phyloP scores from a whole-genome alignment of 495 filamentous ascomycete genomes.

The Alectoria sarmentosa region DNA sequence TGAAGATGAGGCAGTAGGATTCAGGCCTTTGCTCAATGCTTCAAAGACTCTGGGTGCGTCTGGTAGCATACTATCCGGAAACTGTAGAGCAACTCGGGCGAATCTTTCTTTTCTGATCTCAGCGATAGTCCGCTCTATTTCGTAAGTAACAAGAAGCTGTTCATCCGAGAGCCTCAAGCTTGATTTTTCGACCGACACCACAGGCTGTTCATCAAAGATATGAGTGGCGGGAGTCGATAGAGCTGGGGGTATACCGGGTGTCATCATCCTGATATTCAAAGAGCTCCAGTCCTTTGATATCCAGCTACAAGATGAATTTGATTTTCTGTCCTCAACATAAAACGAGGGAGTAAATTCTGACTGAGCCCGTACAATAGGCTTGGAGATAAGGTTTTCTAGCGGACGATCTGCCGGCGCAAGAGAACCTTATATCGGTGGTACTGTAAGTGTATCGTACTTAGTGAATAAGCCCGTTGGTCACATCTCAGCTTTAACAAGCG shows the following conservation, averaged over 20 bases:
- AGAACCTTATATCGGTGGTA: no score
- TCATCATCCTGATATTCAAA: not conserved
- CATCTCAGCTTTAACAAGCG: not conserved
- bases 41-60: slow-evolving; percentile 80
- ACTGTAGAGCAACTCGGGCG: slow-evolving; percentile 78
- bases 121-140: slow-evolving; percentile 71
- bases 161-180: slow-evolving; percentile 49
- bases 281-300: not conserved
- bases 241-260: slow-evolving; percentile 50
- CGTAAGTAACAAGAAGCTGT: slow-evolving; percentile 72
- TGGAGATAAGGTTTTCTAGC: not conserved
- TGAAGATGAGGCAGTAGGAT: not conserved
- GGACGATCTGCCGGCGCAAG: not conserved
- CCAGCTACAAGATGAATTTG: not conserved
- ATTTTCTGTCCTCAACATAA: not conserved
- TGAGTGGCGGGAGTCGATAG: slow-evolving; percentile 85
- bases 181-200: slow-evolving; percentile 32
- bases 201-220: slow-evolving; percentile 58
- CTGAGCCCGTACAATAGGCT: not conserved
- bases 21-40: slow-evolving; percentile 39
- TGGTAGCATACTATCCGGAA: slow-evolving; percentile 83
- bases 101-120: slow-evolving; percentile 68
- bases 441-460: no score
- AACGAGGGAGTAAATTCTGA: not conserved
- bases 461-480: not conserved